Evolutionary conservation across 345 rosid genomes (phyloP).

Genomic region (Xanthoceras sorbifolium): DNA sequence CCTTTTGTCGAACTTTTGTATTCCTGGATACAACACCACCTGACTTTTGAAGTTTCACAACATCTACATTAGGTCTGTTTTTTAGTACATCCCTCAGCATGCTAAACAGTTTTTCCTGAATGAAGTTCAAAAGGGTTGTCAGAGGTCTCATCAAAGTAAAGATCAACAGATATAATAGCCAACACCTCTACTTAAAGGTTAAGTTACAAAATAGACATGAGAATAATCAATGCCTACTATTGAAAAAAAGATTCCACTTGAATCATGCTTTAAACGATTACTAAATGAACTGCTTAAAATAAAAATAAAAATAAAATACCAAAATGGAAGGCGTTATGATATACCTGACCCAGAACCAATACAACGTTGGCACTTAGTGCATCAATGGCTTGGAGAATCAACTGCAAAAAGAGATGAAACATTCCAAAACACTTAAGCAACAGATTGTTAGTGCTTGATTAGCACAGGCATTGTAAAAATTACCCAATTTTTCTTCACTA

Average conservation of each 20-base stretch:
- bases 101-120: conserved; percentile 94
- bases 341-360: conserved; percentile 86
- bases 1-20: conserved; percentile 58
- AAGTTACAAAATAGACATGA: background rate
- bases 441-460: background rate
- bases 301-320: background rate
- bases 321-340: background rate
- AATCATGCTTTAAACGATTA: background rate
- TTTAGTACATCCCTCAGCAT: conserved; percentile 74
- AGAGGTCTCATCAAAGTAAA: background rate
- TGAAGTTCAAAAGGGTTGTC: conserved; percentile 7
- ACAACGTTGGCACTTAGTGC: conserved; percentile 84
- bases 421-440: background rate
- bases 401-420: conserved; percentile 41
- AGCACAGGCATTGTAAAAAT: background rate
- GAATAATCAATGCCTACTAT: background rate
- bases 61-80: conserved; percentile 71
- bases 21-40: conserved; percentile 88
- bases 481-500: background rate
- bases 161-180: background rate
- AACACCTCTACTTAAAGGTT: background rate
- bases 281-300: background rate
- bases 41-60: conserved; percentile 87
- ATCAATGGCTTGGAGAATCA: conserved; percentile 80
- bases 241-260: background rate